phyloP scores from a whole-genome alignment of 2,329 filamentous ascomycete genomes.

The Blastomyces emzantsi region DNA sequence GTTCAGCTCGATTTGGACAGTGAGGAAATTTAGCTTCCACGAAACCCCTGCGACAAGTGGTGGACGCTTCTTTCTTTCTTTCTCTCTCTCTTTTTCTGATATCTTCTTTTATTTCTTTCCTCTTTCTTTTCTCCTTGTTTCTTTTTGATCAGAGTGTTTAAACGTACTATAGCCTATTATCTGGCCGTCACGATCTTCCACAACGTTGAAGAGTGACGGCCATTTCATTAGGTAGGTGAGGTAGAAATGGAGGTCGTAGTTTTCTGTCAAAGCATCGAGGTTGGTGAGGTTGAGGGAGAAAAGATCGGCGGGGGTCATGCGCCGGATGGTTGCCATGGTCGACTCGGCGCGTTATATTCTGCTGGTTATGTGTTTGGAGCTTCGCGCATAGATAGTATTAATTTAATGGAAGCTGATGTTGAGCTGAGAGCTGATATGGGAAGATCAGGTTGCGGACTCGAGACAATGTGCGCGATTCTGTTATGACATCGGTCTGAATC shows the following conservation, averaged over 20 bases:
- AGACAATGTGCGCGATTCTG: background rate
- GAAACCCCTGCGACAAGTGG: background rate
- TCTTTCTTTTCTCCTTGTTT: background rate
- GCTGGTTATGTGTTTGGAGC: background rate
- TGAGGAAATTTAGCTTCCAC: background rate
- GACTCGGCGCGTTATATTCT: background rate
- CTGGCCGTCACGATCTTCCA: constrained; percentile 75
- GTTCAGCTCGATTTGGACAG: background rate
- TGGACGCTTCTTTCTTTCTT: background rate
- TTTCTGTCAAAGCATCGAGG: constrained; percentile 93
- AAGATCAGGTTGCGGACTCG: background rate
- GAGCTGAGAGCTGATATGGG: background rate
- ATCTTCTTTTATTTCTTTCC: too few relatives aligned
- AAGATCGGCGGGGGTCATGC: constrained; percentile 75
- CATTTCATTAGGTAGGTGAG: constrained; percentile 92
- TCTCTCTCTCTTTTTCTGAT: background rate
- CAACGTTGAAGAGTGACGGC: constrained; percentile 89
- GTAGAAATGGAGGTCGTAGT: constrained; percentile 93
- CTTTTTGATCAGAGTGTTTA: background rate
- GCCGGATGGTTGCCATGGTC: constrained; percentile 71
- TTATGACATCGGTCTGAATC: background rate
- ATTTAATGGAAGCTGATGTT: background rate
- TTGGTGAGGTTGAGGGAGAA: constrained; percentile 91
- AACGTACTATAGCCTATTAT: constrained; percentile 86
- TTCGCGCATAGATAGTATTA: background rate